Percentiles rank a stretch among this genome's conserved stretches.
Evolutionary conservation across 306 rosid genomes (phyloP).

Genomic region (Crotalaria pallida): DNA sequence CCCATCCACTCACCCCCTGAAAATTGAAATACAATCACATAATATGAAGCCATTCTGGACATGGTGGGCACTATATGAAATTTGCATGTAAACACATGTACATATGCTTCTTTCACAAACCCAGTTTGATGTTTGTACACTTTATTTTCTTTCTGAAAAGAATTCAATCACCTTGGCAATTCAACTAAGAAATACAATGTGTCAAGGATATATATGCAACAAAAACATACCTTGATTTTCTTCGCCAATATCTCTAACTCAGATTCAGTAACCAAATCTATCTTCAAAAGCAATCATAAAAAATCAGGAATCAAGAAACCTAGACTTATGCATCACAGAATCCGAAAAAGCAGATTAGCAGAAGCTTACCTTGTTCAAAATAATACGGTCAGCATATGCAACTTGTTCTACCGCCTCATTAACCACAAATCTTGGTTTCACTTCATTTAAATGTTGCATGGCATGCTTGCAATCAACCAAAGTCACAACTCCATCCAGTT

Average conservation of each 20-base stretch:
- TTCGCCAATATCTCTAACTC: constrained; percentile 57
- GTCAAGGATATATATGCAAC: neutral
- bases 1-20: neutral
- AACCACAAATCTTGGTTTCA: constrained; percentile 93
- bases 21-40: neutral
- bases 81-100: neutral
- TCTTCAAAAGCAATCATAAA: constrained; percentile 45
- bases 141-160: neutral
- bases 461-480: constrained; percentile 89
- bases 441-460: constrained; percentile 71
- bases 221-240: constrained; percentile 60
- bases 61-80: neutral
- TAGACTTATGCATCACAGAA: neutral
- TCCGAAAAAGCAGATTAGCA: neutral
- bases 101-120: constrained; percentile 8
- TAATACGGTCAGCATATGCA: constrained; percentile 87
- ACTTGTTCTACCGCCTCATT: constrained; percentile 93
- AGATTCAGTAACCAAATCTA: constrained; percentile 63
- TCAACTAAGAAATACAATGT: neutral
- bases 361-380: constrained; percentile 71
- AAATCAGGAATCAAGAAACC: constrained; percentile 1
- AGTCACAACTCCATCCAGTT: constrained; percentile 92
- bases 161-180: neutral
- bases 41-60: neutral
- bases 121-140: neutral